phyloP scores from a whole-genome alignment of 78 protist species.

The Pigoraptor vietnamica region DNA sequence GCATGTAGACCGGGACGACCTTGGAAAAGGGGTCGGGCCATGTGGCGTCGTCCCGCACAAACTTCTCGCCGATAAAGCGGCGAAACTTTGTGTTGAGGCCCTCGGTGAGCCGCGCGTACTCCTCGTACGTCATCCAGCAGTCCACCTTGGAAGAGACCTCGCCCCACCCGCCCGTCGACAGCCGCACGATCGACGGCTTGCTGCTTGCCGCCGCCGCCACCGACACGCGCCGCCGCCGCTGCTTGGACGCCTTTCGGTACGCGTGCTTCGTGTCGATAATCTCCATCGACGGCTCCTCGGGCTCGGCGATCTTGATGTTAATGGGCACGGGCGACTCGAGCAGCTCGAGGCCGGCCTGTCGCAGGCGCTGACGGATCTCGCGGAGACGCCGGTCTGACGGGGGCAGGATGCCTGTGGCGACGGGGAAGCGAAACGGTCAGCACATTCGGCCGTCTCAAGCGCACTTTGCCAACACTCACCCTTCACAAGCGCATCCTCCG shows the following conservation, averaged over 20 bases:
- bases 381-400: neutral
- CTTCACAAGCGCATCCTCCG: neutral
- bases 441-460: neutral
- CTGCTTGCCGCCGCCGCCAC: neutral
- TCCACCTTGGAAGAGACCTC: neutral
- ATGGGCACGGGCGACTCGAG: neutral
- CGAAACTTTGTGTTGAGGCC: neutral
- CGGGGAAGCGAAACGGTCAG: neutral
- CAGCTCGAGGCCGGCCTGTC: neutral
- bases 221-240: too few species aligned
- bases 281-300: neutral
- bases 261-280: neutral
- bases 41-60: neutral
- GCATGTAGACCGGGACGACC: neutral
- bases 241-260: neutral
- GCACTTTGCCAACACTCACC: neutral
- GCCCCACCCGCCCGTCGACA: neutral
- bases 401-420: neutral
- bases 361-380: neutral
- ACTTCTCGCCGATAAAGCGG: neutral
- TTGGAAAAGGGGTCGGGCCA: neutral
- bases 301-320: neutral
- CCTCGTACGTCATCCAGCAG: neutral
- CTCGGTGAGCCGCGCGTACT: neutral
- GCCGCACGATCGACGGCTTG: neutral